phyloP scores from a whole-genome alignment of 176 grass and related monocot species.

The Avena atlantica region DNA sequence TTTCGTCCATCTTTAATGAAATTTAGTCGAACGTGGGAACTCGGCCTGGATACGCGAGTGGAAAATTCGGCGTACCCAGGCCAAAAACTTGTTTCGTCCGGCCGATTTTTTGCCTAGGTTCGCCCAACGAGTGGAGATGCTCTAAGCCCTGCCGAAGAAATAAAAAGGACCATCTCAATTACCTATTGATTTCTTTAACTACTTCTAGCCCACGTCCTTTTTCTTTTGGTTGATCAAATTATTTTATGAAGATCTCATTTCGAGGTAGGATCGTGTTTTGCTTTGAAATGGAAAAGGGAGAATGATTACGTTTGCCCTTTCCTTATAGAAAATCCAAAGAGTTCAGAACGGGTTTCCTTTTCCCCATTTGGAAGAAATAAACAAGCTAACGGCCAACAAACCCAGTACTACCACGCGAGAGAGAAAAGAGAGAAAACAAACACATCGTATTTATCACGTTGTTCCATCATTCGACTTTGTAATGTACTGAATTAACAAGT shows the following conservation, averaged over 20 bases:
- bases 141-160: neutral
- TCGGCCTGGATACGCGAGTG: too few relatives aligned
- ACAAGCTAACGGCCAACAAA: conserved; percentile 21
- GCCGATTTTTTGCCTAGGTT: too few relatives aligned
- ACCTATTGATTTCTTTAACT: neutral
- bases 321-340: neutral
- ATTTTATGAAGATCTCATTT: neutral
- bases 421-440: neutral
- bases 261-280: neutral
- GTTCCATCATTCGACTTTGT: neutral
- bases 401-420: neutral
- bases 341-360: neutral
- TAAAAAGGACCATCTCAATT: neutral
- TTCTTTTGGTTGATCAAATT: conserved; percentile 1
- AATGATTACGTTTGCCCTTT: conserved; percentile 12
- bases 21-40: too few relatives aligned
- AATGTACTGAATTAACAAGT: too few relatives aligned
- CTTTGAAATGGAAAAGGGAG: neutral
- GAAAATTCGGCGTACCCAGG: too few relatives aligned
- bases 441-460: neutral
- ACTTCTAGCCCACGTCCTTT: neutral
- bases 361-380: neutral
- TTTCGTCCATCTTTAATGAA: too few relatives aligned
- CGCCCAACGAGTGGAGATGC: too few relatives aligned
- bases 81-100: too few relatives aligned